Conservation (phyloP, 2,329 filamentous ascomycete species). For the Septoria linicola region DNA sequence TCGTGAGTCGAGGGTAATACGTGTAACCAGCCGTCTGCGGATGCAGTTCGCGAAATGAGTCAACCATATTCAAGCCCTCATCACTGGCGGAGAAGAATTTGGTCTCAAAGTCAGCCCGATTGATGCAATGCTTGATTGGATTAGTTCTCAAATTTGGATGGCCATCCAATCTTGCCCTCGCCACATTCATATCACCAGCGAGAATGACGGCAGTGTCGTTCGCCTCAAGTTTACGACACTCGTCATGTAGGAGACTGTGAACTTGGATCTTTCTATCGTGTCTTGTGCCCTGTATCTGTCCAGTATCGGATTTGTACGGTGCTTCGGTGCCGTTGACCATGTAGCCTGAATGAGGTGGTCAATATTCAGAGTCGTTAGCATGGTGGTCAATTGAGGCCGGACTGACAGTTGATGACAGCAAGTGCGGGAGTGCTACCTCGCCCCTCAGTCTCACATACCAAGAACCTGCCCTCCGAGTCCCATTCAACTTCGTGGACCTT, state of each 20-base stretch:
- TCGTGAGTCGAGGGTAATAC: slow-evolving; percentile 45
- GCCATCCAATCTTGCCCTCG: slow-evolving; percentile 46
- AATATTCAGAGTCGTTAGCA: slow-evolving; percentile 4
- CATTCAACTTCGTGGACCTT: slow-evolving; percentile 47
- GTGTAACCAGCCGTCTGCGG: slow-evolving; percentile 48
- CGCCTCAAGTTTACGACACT: slow-evolving; percentile 45
- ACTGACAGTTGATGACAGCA: slow-evolving; percentile 48
- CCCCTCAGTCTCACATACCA: slow-evolving; percentile 45
- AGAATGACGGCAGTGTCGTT: slow-evolving; percentile 49
- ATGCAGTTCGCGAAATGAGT: slow-evolving; percentile 50
- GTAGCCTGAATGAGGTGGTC: slow-evolving; percentile 1
- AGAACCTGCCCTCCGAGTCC: slow-evolving; percentile 53
- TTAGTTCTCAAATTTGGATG: slow-evolving; percentile 48
- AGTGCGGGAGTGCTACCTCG: slow-evolving; percentile 34
- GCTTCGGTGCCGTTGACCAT: slow-evolving; percentile 54
- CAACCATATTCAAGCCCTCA: slow-evolving; percentile 41
- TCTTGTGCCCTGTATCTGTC: slow-evolving; percentile 46
- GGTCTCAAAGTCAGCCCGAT: slow-evolving; percentile 52
- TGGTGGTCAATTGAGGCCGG: slow-evolving; percentile 41
- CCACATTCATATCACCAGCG: slow-evolving; percentile 56
- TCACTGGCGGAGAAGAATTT: slow-evolving; percentile 45
- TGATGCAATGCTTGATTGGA: slow-evolving; percentile 50
- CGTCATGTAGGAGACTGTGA: slow-evolving; percentile 47
- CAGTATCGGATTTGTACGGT: slow-evolving; percentile 48
- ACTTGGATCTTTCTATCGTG: slow-evolving; percentile 54